Conservation (phyloP, 2,329 filamentous ascomycete genomes). For the Microcyclosporella mali region DNA sequence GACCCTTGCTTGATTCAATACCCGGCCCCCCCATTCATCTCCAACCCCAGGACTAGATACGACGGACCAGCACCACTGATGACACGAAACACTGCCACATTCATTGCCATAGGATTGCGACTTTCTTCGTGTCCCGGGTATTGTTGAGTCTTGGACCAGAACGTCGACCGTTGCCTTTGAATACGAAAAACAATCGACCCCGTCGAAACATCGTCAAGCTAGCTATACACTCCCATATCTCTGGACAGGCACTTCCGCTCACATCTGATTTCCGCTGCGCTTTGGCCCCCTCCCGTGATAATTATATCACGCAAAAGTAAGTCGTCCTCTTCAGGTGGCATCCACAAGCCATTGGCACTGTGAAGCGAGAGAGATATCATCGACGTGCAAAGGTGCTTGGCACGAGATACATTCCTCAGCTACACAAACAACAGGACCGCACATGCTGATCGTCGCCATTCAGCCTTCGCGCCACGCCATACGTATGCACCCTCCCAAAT, state of each 20-base stretch:
- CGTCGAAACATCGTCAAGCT: too few species aligned
- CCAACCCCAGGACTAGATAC: too few species aligned
- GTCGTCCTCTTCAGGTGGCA: neutral
- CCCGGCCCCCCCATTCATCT: too few species aligned
- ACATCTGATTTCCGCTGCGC: too few species aligned
- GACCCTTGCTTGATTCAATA: too few species aligned
- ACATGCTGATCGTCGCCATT: neutral
- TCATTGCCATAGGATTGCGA: neutral
- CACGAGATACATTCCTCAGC: constrained; percentile 15
- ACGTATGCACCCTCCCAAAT: neutral
- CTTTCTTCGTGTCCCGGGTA: too few species aligned
- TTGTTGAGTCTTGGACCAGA: too few species aligned
- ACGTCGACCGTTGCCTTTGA: too few species aligned
- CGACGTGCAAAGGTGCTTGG: neutral
- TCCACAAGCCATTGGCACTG: constrained; percentile 2
- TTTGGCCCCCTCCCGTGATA: neutral
- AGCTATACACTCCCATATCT: neutral
- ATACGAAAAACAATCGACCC: too few species aligned
- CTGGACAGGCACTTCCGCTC: too few species aligned
- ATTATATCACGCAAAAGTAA: too few species aligned
- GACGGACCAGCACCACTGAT: too few species aligned
- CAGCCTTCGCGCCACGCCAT: neutral
- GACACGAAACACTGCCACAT: neutral
- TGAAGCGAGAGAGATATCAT: neutral
- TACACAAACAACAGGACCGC: constrained; percentile 7